Base-by-base conservation (phyloP, 179 eudicot genomes). In the Actinidia arguta region DNA sequence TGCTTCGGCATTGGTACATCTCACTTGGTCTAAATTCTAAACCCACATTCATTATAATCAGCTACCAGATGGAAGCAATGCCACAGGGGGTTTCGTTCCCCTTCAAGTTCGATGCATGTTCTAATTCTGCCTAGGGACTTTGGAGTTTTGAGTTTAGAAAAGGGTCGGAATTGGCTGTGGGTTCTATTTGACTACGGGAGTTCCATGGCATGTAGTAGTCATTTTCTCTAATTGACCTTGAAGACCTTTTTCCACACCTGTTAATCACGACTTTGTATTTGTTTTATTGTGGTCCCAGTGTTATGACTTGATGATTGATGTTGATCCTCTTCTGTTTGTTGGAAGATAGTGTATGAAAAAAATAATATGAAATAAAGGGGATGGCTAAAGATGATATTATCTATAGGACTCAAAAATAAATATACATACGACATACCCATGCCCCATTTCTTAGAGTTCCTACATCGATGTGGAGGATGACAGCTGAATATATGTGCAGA, bases 391-490 rank as follows among this genome's bases (percentile, higher is more conserved):
- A 75, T 36, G 8, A 22, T 70, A 42, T 70, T 44, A 9, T 6
- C 3, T 46, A 17, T 44, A 8, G 27, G 8, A 44, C 52, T 44
- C n/a, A 24, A 7, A 24, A 22, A 74, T 3, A 27, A 22, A 52
- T 50, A 31, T 18, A 27, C 47, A 36, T 55, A 8, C 51, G 20
- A 11, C 3, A 12, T 54, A 17, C 46, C 47, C 63, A 74, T 16
- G 76, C 48, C 13, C 58, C 56, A 74, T 22, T 74, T 31, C 46
- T 73, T 14, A 47, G 77, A 73, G 46, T 73, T 52, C 16, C 10
- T 73, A 8, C 50, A 54, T 54, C 3, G 11, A 56, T 1, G 5
- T 56, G 31, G 24, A 31, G 11, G 36, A 56, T 61, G 36, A 47
- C 71, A 62, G 56, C 44, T 46, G 54, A 61, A 6, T 36, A 17